These are phyloP conservation scores for Saccharomycopsis malanga DNA, from an alignment of 805 yeast species.

Conservation along the genomic window DNA sequence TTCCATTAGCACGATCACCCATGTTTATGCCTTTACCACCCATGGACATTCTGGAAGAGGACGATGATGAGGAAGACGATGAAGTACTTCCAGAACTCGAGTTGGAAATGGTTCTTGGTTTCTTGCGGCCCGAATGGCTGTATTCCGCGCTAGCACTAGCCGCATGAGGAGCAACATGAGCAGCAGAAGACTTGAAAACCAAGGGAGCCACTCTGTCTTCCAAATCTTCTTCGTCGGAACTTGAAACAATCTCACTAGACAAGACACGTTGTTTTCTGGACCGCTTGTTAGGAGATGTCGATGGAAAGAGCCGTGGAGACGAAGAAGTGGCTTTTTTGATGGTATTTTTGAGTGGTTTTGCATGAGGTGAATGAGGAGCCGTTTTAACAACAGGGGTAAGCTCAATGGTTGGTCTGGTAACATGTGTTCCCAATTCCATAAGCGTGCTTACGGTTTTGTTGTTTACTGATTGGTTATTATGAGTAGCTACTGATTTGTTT, in stretches of 20 bases:
- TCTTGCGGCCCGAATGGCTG: not conserved
- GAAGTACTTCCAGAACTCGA: constrained; percentile 5
- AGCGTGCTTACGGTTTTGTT: not conserved
- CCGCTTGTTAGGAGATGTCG: not conserved
- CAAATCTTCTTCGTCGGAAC: not conserved
- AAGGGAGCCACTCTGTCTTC: not conserved
- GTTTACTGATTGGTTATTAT: not conserved
- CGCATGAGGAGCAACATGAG: not conserved
- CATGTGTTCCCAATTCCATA: not conserved
- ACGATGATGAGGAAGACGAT: constrained; percentile 1
- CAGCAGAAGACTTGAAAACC: not conserved
- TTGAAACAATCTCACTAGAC: not conserved
- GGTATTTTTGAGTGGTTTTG: not conserved
- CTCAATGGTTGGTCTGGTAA: not conserved
- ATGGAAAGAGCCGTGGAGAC: not conserved
- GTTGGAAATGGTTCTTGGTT: constrained; percentile 5
- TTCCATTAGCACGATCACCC: not conserved
- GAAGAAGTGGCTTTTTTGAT: constrained; percentile 7
- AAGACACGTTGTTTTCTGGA: not conserved
- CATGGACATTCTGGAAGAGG: not conserved
- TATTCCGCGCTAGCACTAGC: constrained; percentile 2
- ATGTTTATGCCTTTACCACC: not conserved
- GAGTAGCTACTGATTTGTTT: not conserved
- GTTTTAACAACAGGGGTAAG: not conserved
- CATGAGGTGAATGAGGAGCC: not conserved